These are phyloP conservation scores for Pseudogymnoascus sp. DNA, from an alignment of 2,329 filamentous ascomycete genomes.

Conservation along the genomic window DNA sequence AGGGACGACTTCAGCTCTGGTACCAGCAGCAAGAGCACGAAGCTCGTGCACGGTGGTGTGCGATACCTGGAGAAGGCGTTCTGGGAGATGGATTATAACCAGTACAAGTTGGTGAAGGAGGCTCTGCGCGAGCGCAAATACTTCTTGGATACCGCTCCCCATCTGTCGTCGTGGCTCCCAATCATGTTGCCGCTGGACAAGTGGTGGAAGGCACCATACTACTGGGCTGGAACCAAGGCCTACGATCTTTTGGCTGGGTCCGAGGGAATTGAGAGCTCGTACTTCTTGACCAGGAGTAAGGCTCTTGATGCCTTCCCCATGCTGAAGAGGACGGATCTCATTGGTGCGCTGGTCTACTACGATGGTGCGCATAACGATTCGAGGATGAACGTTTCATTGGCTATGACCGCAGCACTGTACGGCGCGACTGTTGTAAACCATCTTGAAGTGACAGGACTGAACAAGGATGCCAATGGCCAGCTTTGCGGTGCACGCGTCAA, in stretches of 20 bases:
- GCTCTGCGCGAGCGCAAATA: conserved; percentile 65
- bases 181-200: conserved; percentile 66
- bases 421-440: conserved; percentile 76
- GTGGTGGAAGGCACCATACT: conserved; percentile 69
- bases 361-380: conserved; percentile 85
- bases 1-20: conserved; percentile 65
- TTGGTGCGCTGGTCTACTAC: conserved; percentile 79
- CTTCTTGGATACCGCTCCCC: conserved; percentile 63
- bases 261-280: conserved; percentile 79
- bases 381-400: conserved; percentile 81
- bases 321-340: conserved; percentile 68
- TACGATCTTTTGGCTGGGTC: conserved; percentile 77
- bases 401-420: conserved; percentile 76
- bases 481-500: conserved; percentile 65
- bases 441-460: conserved; percentile 65
- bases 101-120: conserved; percentile 62
- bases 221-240: conserved; percentile 67
- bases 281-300: conserved; percentile 76
- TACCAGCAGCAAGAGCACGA: conserved; percentile 66
- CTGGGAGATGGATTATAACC: conserved; percentile 64
- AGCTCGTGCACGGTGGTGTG: conserved; percentile 65
- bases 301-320: conserved; percentile 78
- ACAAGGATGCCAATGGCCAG: conserved; percentile 63
- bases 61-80: conserved; percentile 68
- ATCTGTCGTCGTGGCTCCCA: conserved; percentile 63